phyloP scores from a whole-genome alignment of 306 rosid genomes.

The Quercus ilex region DNA sequence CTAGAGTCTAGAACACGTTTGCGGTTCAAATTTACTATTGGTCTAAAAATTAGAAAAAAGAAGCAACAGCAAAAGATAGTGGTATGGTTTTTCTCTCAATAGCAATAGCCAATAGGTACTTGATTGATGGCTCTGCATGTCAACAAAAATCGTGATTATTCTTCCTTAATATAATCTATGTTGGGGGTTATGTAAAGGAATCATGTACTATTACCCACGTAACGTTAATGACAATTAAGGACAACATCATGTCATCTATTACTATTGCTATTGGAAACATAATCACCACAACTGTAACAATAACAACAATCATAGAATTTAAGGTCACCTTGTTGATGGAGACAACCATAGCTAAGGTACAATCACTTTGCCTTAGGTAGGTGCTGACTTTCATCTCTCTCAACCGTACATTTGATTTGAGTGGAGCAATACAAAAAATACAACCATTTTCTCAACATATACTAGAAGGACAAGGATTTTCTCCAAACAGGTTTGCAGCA shows the following conservation, averaged over 20 bases:
- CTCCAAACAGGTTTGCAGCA: too few relatives aligned
- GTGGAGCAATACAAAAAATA: too few relatives aligned
- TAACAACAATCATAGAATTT: neutral
- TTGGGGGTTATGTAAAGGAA: neutral
- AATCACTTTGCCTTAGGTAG: too few relatives aligned
- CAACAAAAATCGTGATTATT: neutral
- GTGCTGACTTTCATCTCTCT: too few relatives aligned
- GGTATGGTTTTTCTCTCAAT: neutral
- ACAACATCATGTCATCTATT: neutral
- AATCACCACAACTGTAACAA: conserved; percentile 8
- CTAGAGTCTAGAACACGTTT: neutral
- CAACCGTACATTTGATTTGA: too few relatives aligned
- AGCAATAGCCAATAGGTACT: too few relatives aligned
- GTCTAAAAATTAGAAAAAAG: neutral
- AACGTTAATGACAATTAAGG: neutral
- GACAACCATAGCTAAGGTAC: neutral
- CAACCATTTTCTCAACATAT: too few relatives aligned
- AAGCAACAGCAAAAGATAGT: neutral
- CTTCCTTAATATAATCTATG: neutral
- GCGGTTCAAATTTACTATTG: neutral
- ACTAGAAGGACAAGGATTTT: too few relatives aligned
- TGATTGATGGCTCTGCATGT: neutral
- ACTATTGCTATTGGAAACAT: neutral
- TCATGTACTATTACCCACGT: neutral
- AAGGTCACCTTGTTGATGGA: neutral